phyloP scores from a whole-genome alignment of 2,329 filamentous ascomycete species.

The Emmonsiellopsis sp. region DNA sequence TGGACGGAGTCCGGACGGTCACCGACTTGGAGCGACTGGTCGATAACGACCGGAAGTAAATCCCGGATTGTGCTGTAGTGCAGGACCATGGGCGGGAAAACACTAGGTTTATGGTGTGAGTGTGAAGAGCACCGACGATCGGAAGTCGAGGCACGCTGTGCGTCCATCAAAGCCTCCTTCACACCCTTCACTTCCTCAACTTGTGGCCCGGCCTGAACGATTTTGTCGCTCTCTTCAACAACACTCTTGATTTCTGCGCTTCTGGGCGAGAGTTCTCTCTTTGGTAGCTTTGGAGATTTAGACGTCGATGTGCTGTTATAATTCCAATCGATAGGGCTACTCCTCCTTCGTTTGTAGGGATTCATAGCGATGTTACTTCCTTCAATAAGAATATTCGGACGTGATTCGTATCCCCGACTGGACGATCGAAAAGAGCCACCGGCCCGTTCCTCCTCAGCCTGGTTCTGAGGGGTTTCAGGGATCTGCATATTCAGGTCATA shows the following conservation, averaged over 20 bases:
- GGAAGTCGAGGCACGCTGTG: slow-evolving; percentile 21
- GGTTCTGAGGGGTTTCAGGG: slow-evolving; percentile 50
- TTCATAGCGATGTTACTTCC: slow-evolving; percentile 35
- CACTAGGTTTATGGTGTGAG: slow-evolving; percentile 26
- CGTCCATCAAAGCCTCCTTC: slow-evolving; percentile 22
- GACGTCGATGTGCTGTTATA: slow-evolving; percentile 26
- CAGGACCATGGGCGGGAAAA: slow-evolving; percentile 24
- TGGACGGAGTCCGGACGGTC: slow-evolving; percentile 39
- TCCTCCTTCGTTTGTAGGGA: slow-evolving; percentile 36
- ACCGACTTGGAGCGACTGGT: slow-evolving; percentile 39
- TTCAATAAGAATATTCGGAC: slow-evolving; percentile 33
- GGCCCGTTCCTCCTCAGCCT: slow-evolving; percentile 26
- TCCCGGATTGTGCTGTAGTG: slow-evolving; percentile 37
- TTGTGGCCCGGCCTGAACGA: slow-evolving; percentile 26
- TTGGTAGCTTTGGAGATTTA: slow-evolving; percentile 22
- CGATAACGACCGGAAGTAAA: slow-evolving; percentile 36
- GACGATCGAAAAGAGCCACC: slow-evolving; percentile 17
- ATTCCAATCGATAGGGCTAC: slow-evolving; percentile 28
- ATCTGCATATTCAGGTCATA: slow-evolving; percentile 68
- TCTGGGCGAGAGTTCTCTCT: slow-evolving; percentile 27
- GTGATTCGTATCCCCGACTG: slow-evolving; percentile 21
- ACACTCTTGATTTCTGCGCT: slow-evolving; percentile 32
- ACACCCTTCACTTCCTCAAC: slow-evolving; percentile 25
- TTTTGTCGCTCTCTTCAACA: slow-evolving; percentile 33
- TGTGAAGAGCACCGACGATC: slow-evolving; percentile 26